Conservation (phyloP, 2,329 filamentous ascomycete genomes). For the Endothia cerciana region DNA sequence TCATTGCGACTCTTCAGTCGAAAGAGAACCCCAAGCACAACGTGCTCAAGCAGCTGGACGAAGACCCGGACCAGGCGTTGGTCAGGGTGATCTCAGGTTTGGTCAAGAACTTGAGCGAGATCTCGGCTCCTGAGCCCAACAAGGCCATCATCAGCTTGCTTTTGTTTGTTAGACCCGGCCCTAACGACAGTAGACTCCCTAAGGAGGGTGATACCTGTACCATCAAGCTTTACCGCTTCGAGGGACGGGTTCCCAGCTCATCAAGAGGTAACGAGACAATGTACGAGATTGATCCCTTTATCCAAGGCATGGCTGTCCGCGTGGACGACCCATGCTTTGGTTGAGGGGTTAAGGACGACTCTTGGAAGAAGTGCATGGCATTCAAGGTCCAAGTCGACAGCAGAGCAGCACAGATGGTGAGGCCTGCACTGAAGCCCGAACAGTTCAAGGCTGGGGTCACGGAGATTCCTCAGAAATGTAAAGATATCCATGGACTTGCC, state of each 20-base stretch:
- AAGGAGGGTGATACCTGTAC: conserved; percentile 8
- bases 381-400: neutral
- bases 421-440: too few relatives aligned
- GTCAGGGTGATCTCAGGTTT: too few relatives aligned
- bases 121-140: accelerated
- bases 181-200: neutral
- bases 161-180: neutral
- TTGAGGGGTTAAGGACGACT: neutral
- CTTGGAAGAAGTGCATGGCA: neutral
- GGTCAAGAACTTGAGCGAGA: neutral
- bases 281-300: neutral
- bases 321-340: conserved; percentile 2
- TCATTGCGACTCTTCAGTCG: too few relatives aligned
- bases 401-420: too few relatives aligned
- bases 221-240: neutral
- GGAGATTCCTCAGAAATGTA: too few relatives aligned
- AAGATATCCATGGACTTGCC: neutral
- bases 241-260: neutral
- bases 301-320: neutral
- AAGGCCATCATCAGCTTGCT: neutral
- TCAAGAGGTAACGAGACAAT: neutral
- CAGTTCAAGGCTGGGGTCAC: too few relatives aligned
- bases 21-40: too few relatives aligned
- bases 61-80: neutral
- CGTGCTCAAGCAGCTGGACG: too few relatives aligned